Conservation (phyloP, 1,284 basidiomycete species). For the Stygiomarasmius scandens region DNA sequence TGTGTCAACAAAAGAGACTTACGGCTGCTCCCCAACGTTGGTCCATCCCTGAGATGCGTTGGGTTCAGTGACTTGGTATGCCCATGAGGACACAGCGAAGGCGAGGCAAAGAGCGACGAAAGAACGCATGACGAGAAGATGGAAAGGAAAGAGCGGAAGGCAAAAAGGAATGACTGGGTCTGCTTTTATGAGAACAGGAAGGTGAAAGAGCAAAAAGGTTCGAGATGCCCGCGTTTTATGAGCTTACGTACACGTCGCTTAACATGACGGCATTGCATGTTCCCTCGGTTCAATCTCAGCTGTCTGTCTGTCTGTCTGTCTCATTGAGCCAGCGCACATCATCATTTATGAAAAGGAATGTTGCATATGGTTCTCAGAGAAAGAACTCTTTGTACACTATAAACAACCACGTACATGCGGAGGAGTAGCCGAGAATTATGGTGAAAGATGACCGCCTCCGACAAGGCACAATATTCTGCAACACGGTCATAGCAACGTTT, state of each 20-base stretch:
- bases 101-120: constrained; percentile 47
- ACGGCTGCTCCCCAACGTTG: constrained; percentile 55
- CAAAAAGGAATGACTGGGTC: constrained; percentile 18
- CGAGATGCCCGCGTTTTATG: not conserved
- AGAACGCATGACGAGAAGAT: constrained; percentile 46
- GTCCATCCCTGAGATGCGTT: constrained; percentile 56
- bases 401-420: too few relatives aligned
- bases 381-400: not conserved
- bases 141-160: constrained; percentile 17
- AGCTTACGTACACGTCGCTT: not conserved
- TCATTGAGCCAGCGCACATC: too few relatives aligned
- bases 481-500: too few relatives aligned
- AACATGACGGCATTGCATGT: not conserved
- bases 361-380: not conserved
- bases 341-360: too few relatives aligned
- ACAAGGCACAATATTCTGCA: too few relatives aligned
- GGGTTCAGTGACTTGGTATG: constrained; percentile 64
- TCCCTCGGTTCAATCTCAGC: too few relatives aligned
- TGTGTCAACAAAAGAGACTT: constrained; percentile 16
- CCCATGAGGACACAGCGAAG: constrained; percentile 57
- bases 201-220: constrained; percentile 16
- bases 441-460: too few relatives aligned
- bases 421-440: too few relatives aligned
- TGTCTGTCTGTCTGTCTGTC: too few relatives aligned
- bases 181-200: constrained; percentile 17